phyloP scores from a whole-genome alignment of 2,329 filamentous ascomycete genomes.

The Didymosphaeria variabile region DNA sequence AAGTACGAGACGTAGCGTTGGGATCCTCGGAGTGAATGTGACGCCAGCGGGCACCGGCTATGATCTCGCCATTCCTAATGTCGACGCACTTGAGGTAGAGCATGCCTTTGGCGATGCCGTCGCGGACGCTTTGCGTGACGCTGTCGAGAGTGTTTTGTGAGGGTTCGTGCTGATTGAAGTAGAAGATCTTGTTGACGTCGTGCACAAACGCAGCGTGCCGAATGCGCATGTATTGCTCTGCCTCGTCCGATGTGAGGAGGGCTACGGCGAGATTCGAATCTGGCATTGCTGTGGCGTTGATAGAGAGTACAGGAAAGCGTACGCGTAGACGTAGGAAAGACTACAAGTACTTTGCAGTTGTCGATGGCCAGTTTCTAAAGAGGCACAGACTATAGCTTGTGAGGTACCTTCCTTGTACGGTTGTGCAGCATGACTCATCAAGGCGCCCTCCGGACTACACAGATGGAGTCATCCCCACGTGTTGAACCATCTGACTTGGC shows the following conservation, averaged over 20 bases:
- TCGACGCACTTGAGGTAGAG: constrained; percentile 43
- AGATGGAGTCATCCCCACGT: too few species aligned
- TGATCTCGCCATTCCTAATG: constrained; percentile 31
- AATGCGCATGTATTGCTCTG: constrained; percentile 41
- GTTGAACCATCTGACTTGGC: neutral
- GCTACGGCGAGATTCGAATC: constrained; percentile 37
- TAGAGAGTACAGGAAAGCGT: neutral
- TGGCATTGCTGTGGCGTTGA: constrained; percentile 23
- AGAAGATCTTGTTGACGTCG: constrained; percentile 47
- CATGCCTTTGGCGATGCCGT: constrained; percentile 36
- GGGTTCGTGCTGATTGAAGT: constrained; percentile 35
- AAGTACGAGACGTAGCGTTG: constrained; percentile 28
- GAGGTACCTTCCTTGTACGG: neutral
- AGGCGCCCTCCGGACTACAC: neutral
- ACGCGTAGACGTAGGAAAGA: neutral
- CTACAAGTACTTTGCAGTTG: neutral
- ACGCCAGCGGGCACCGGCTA: constrained; percentile 44
- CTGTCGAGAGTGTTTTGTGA: constrained; percentile 35
- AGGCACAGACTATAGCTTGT: neutral
- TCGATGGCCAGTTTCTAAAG: neutral
- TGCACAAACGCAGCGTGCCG: constrained; percentile 42
- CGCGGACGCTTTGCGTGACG: constrained; percentile 32
- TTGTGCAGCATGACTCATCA: neutral
- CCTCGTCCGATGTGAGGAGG: constrained; percentile 38
- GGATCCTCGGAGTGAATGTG: constrained; percentile 30